These are phyloP conservation scores for Leptographium radiaticola DNA, from an alignment of 2,329 filamentous ascomycete species.

Conservation along the genomic window DNA sequence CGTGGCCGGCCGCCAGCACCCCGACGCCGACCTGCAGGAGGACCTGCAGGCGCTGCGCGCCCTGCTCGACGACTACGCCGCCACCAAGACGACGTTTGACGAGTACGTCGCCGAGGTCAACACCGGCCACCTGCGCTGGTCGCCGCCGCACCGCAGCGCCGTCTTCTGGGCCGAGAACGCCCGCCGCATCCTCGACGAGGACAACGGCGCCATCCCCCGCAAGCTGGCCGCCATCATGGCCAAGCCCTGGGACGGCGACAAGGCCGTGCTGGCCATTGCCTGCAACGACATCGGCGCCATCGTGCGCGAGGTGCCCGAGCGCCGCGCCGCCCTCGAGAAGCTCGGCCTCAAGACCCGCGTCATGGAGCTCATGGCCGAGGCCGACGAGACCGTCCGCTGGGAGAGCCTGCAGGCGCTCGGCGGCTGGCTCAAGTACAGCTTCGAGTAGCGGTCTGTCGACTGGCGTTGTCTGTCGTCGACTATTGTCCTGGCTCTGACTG, in stretches of 20 bases:
- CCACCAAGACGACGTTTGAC: conserved; percentile 66
- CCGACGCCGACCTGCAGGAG: conserved; percentile 50
- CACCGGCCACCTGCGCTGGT: conserved; percentile 83
- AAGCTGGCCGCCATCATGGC: conserved; percentile 76
- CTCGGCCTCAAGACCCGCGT: conserved; percentile 73
- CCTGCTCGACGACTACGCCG: conserved; percentile 53
- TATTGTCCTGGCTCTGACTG: too few species aligned
- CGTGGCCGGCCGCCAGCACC: conserved; percentile 46
- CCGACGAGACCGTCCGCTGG: conserved; percentile 82
- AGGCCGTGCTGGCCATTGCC: conserved; percentile 80
- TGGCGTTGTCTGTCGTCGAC: neutral
- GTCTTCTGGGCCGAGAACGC: conserved; percentile 91
- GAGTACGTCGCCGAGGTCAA: conserved; percentile 82
- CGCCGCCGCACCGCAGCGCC: conserved; percentile 73
- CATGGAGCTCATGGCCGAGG: conserved; percentile 87
- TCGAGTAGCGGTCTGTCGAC: conserved; percentile 24
- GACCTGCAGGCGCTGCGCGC: conserved; percentile 48
- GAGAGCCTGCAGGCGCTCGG: conserved; percentile 77
- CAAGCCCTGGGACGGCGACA: conserved; percentile 63
- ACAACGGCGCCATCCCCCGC: conserved; percentile 64
- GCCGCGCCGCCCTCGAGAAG: conserved; percentile 66
- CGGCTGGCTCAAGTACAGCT: conserved; percentile 52
- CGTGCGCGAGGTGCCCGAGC: conserved; percentile 82
- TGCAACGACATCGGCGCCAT: conserved; percentile 86
- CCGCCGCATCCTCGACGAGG: conserved; percentile 69